phyloP scores from a whole-genome alignment of 2,329 filamentous ascomycete species.

The Fusarium sp. region DNA sequence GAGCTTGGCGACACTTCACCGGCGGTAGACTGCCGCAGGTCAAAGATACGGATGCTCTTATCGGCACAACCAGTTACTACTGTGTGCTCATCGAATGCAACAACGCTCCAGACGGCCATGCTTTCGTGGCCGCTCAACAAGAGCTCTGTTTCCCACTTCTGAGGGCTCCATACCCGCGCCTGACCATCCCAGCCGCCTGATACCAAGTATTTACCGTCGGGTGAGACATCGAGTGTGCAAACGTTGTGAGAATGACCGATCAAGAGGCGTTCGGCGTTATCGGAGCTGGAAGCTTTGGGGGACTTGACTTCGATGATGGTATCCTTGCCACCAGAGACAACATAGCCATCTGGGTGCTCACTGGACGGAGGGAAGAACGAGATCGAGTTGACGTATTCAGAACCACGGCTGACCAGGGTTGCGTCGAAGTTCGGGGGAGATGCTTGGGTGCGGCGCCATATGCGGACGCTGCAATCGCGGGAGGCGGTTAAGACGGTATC shows the following conservation, averaged over 20 bases:
- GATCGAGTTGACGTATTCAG: slow-evolving; percentile 88
- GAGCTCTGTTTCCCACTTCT: slow-evolving; percentile 82
- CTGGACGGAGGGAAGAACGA: slow-evolving; percentile 77
- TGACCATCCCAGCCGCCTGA: slow-evolving; percentile 95
- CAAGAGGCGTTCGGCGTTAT: slow-evolving; percentile 86
- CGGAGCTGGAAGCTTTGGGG: slow-evolving; percentile 71
- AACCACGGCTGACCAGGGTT: slow-evolving; percentile 81
- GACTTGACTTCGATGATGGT: slow-evolving; percentile 91
- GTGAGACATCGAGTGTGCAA: slow-evolving; percentile 83
- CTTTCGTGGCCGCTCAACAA: slow-evolving; percentile 80
- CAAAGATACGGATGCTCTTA: slow-evolving; percentile 86
- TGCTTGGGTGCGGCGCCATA: slow-evolving; percentile 78
- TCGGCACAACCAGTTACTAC: slow-evolving; percentile 95
- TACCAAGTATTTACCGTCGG: slow-evolving; percentile 78
- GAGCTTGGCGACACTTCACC: slow-evolving; percentile 63
- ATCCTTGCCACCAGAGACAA: slow-evolving; percentile 90
- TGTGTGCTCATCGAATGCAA: slow-evolving; percentile 81
- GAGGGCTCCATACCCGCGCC: slow-evolving; percentile 86
- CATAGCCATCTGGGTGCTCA: slow-evolving; percentile 78
- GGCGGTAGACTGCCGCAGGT: slow-evolving; percentile 70
- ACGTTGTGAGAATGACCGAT: slow-evolving; percentile 90
- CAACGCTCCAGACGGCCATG: slow-evolving; percentile 86
- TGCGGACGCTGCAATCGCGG: slow-evolving; percentile 87
- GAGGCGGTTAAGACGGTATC: slow-evolving; percentile 85
- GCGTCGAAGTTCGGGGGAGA: slow-evolving; percentile 79